Evolutionary conservation across 495 filamentous ascomycete species (phyloP).

Genomic region (Trichoderma orchidacearum): DNA sequence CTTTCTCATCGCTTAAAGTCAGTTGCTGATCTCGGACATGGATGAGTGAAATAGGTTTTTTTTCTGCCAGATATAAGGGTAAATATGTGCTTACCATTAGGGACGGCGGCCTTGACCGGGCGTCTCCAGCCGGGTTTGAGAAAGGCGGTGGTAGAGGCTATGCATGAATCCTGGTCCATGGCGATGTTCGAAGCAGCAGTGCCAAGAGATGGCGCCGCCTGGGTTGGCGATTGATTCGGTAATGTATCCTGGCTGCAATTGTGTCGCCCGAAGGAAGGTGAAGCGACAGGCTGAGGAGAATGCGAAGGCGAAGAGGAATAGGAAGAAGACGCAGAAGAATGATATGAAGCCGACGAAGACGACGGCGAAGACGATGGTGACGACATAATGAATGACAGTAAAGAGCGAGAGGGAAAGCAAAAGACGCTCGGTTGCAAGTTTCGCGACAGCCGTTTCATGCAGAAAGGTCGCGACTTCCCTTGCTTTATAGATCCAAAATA

Average conservation of each 20-base stretch:
- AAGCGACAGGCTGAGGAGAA: neutral
- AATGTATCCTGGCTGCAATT: neutral
- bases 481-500: neutral
- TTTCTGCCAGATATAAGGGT: neutral
- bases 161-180: neutral
- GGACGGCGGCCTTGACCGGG: neutral
- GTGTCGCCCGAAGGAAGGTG: neutral
- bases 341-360: neutral
- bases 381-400: neutral
- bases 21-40: slow-evolving; percentile 1
- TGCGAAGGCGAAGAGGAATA: neutral
- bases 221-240: neutral
- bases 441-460: neutral
- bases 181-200: neutral
- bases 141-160: neutral
- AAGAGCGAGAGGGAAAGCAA: neutral
- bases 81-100: neutral
- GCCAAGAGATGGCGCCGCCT: too few species aligned
- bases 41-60: neutral
- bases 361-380: neutral
- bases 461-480: neutral
- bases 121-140: neutral
- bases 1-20: neutral
- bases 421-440: neutral
- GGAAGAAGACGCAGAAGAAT: neutral